Conservation (phyloP, 169 alveolate species). For the Sarcocystis neurona region DNA sequence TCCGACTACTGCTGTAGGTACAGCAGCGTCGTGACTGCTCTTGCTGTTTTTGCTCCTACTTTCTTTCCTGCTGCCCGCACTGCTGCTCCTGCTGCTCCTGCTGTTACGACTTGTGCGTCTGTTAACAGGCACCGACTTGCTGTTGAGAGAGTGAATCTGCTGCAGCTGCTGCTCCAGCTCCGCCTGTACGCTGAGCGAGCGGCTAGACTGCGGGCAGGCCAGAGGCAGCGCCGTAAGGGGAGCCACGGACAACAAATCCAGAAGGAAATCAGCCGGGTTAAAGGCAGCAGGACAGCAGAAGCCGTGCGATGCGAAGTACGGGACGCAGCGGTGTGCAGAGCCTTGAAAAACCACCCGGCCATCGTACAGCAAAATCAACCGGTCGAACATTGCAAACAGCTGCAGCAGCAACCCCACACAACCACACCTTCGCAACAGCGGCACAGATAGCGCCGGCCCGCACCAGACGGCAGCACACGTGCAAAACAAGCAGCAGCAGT, state of each 20-base stretch:
- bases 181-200: conserved; percentile 15
- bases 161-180: conserved; percentile 6
- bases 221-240: background rate
- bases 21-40: background rate
- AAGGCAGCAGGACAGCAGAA: conserved; percentile 70
- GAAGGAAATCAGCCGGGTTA: conserved; percentile 74
- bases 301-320: conserved; percentile 67
- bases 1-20: too few species aligned
- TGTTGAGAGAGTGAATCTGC: background rate
- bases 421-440: background rate
- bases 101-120: background rate
- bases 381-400: conserved; percentile 77
- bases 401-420: conserved; percentile 28
- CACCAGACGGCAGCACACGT: too few species aligned
- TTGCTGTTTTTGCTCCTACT: conserved; percentile 10
- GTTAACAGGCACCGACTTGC: too few species aligned
- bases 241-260: conserved; percentile 53
- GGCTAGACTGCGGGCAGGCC: conserved; percentile 28
- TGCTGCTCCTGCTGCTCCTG: background rate
- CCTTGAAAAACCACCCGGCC: conserved; percentile 80
- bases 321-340: conserved; percentile 68
- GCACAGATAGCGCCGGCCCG: too few species aligned
- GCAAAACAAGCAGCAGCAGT: too few species aligned
- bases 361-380: conserved; percentile 71
- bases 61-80: background rate